phyloP scores from a whole-genome alignment of 2,329 filamentous ascomycete species.

The Claviceps citrina region DNA sequence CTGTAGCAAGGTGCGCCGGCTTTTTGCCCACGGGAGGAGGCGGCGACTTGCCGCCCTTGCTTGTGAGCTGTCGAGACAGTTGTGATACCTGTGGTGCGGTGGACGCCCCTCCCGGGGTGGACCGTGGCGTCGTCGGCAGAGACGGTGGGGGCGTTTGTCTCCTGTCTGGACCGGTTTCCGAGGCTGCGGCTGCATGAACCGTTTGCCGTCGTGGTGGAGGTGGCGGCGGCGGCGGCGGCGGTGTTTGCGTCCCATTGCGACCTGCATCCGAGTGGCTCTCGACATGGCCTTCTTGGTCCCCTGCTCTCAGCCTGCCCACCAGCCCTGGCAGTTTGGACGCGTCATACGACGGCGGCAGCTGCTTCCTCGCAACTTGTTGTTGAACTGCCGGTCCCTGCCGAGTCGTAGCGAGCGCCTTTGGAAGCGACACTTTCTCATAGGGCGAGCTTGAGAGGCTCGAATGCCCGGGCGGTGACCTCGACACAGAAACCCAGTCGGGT shows the following conservation, averaged over 20 bases:
- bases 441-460: slow-evolving; percentile 44
- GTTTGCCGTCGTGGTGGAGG: slow-evolving; percentile 29
- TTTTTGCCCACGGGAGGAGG: slow-evolving; percentile 49
- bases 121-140: slow-evolving; percentile 16
- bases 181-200: too few species aligned
- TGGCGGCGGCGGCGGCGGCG: slow-evolving; percentile 24
- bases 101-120: slow-evolving; percentile 14
- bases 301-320: slow-evolving; percentile 27
- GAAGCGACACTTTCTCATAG: slow-evolving; percentile 41
- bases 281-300: slow-evolving; percentile 22
- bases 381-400: slow-evolving; percentile 26
- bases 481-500: slow-evolving; percentile 67
- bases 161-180: slow-evolving; percentile 11
- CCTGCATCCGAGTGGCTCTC: slow-evolving; percentile 4
- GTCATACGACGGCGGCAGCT: slow-evolving; percentile 37
- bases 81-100: slow-evolving; percentile 21
- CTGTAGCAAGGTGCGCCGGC: slow-evolving; percentile 35
- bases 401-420: slow-evolving; percentile 25
- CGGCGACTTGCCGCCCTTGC: slow-evolving; percentile 22
- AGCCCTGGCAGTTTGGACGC: slow-evolving; percentile 30
- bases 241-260: slow-evolving; percentile 13
- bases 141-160: slow-evolving; percentile 14
- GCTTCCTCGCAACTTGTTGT: slow-evolving; percentile 26
- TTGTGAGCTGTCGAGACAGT: slow-evolving; percentile 17
- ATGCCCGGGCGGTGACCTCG: slow-evolving; percentile 36